phyloP scores from a whole-genome alignment of 78 protist species.

The Cavenderia fasciculata region DNA sequence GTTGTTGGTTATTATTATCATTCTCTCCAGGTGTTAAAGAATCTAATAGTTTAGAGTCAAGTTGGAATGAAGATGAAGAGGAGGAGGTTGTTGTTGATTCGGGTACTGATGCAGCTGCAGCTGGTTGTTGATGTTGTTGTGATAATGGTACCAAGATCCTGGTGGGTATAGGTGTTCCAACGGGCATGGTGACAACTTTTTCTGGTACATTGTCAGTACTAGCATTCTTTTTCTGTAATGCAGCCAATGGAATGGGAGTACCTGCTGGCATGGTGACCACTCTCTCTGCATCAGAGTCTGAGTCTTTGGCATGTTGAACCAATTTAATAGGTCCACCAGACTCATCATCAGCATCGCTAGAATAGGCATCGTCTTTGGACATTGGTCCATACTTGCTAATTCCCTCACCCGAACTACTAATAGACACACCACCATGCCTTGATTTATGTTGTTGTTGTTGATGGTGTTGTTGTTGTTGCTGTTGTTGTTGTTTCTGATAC shows the following conservation, averaged over 20 bases:
- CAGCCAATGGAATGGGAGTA: slow-evolving; percentile 58
- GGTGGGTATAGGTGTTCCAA: slow-evolving; percentile 76
- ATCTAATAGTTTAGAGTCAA: slow-evolving; percentile 53
- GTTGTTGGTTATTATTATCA: not conserved
- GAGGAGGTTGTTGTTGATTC: not conserved
- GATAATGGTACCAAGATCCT: no score
- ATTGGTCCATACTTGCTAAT: no score
- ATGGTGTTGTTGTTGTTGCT: no score
- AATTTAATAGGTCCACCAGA: no score
- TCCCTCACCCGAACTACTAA: no score
- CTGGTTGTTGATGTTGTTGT: no score
- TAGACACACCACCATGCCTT: no score
- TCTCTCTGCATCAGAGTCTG: slow-evolving; percentile 24
- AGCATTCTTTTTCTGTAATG: not conserved
- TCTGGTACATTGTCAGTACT: not conserved
- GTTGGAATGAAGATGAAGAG: not conserved
- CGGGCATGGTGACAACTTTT: slow-evolving; percentile 72
- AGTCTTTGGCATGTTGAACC: no score
- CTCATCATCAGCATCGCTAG: no score
- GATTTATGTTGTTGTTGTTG: no score
- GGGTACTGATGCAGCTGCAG: not conserved
- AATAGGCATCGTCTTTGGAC: no score
- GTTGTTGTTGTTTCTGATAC: no score
- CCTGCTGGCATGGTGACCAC: slow-evolving; percentile 76
- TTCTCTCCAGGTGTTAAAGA: slow-evolving; percentile 34